A percentile compares a stretch with the other conserved stretches of the same genome.
Evolutionary conservation across 169 alveolate genomes (phyloP).

Genomic region (Besnoitia besnoiti): DNA sequence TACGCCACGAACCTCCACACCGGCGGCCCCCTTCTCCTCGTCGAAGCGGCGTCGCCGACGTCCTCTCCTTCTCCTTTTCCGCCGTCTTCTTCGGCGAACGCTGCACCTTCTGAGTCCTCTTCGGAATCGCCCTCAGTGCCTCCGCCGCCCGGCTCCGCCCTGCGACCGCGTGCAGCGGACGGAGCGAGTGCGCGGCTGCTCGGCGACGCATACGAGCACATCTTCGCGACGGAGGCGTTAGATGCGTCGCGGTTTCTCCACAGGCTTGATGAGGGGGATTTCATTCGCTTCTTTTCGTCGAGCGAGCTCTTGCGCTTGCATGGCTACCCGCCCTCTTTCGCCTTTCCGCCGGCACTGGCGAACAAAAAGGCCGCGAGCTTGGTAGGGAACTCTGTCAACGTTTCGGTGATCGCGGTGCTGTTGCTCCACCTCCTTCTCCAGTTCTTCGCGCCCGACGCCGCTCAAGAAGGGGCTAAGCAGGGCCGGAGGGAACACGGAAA

Average conservation of each 20-base stretch:
- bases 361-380: conserved; percentile 71
- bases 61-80: not conserved
- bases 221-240: conserved; percentile 1
- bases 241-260: not conserved
- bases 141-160: too few species aligned
- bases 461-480: too few species aligned
- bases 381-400: conserved; percentile 80
- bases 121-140: not conserved
- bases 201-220: not conserved
- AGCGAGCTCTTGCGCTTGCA: conserved; percentile 77
- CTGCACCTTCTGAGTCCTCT: not conserved
- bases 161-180: too few species aligned
- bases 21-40: conserved; percentile 65
- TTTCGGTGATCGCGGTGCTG: conserved; percentile 76
- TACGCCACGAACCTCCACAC: conserved; percentile 71
- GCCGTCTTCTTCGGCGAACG: not conserved
- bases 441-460: not conserved
- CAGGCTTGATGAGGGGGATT: not conserved
- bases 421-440: conserved; percentile 70
- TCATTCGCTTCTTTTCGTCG: conserved; percentile 75
- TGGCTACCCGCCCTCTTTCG: conserved; percentile 76
- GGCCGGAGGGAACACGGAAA: too few species aligned
- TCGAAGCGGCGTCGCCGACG: not conserved
- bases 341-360: conserved; percentile 67
- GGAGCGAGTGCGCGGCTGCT: too few species aligned